These are phyloP conservation scores for Alisma plantagoaquatica DNA, from an alignment of 106 monocot species.

Conservation along the genomic window DNA sequence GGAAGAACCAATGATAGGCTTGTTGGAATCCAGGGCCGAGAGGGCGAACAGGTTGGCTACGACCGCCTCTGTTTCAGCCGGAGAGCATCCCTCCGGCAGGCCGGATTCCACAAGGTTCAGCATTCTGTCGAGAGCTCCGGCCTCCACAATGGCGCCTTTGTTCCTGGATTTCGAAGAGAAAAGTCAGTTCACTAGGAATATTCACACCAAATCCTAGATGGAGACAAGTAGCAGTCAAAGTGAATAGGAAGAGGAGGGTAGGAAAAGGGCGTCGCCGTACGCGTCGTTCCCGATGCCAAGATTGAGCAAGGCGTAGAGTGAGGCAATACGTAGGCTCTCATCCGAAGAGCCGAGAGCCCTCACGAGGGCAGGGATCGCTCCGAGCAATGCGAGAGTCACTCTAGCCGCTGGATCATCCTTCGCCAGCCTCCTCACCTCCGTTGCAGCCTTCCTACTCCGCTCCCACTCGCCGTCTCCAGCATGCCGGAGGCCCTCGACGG, in stretches of 20 bases:
- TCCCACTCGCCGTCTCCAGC: constrained; percentile 1
- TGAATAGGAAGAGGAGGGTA: neutral
- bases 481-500: constrained; percentile 21
- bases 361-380: constrained; percentile 61
- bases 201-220: neutral
- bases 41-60: constrained; percentile 77
- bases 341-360: constrained; percentile 23
- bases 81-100: neutral
- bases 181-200: neutral
- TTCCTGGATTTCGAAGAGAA: constrained; percentile 39
- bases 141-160: constrained; percentile 68
- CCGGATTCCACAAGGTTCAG: constrained; percentile 18
- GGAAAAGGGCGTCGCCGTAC: constrained; percentile 27
- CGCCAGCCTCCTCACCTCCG: constrained; percentile 45
- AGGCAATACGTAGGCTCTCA: constrained; percentile 20
- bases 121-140: constrained; percentile 78
- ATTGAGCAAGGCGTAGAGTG: constrained; percentile 85
- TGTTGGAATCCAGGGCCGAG: constrained; percentile 74
- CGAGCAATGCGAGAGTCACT: constrained; percentile 59
- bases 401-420: constrained; percentile 50
- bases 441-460: constrained; percentile 24
- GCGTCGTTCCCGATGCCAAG: constrained; percentile 62
- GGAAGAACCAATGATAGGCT: constrained; percentile 57
- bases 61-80: constrained; percentile 33
- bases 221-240: neutral